phyloP scores from a whole-genome alignment of 805 yeast species.

The Myxozyma nipponensis region DNA sequence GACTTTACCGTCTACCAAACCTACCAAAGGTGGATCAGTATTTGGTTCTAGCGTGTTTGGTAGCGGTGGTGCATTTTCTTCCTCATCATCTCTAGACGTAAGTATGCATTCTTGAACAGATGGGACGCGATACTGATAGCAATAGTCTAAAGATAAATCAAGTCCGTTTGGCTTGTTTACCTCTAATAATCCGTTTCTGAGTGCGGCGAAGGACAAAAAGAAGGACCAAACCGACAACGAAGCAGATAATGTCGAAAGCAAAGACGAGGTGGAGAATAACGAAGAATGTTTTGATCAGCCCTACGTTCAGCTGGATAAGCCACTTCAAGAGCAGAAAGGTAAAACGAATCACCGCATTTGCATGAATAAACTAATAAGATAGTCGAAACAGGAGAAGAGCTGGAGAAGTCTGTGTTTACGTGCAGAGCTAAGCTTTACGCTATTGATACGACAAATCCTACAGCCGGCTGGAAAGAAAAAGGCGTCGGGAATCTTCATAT shows the following conservation, averaged over 20 bases:
- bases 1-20: neutral
- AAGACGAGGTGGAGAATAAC: constrained; percentile 21
- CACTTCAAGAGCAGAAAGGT: constrained; percentile 33
- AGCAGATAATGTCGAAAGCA: constrained; percentile 26
- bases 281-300: constrained; percentile 35
- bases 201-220: constrained; percentile 6
- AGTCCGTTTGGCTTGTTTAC: constrained; percentile 9
- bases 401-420: constrained; percentile 64
- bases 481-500: constrained; percentile 88
- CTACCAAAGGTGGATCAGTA: neutral
- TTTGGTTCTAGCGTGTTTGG: neutral
- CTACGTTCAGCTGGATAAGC: constrained; percentile 33
- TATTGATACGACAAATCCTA: constrained; percentile 58
- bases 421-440: constrained; percentile 76
- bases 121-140: neutral
- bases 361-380: constrained; percentile 28
- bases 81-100: neutral
- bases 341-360: neutral
- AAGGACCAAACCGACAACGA: constrained; percentile 23
- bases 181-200: constrained; percentile 17
- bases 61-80: neutral
- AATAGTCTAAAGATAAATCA: neutral
- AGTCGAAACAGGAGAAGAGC: constrained; percentile 88
- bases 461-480: constrained; percentile 88
- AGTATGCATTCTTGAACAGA: neutral